phyloP scores from a whole-genome alignment of 805 yeast species.

The Wickerhamiella galacta region DNA sequence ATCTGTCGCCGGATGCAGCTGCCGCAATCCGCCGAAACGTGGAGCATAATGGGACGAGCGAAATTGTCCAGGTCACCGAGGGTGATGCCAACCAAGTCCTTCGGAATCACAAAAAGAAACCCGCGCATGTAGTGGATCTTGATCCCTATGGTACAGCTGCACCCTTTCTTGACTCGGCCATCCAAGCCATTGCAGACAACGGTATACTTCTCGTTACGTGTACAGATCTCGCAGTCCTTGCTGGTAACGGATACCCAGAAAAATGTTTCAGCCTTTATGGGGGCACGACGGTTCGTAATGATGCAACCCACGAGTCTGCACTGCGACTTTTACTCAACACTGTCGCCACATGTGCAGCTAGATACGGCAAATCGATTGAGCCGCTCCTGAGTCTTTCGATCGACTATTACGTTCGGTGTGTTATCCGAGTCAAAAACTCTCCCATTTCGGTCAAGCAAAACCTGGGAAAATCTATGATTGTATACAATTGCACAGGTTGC shows the following conservation, averaged over 20 bases:
- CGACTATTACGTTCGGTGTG: constrained; percentile 82
- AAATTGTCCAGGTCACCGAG: constrained; percentile 45
- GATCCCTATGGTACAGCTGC: constrained; percentile 98
- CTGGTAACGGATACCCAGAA: constrained; percentile 93
- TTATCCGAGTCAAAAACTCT: constrained; percentile 58
- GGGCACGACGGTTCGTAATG: constrained; percentile 73
- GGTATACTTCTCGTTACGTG: constrained; percentile 85
- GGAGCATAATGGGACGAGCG: constrained; percentile 41
- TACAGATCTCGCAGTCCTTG: constrained; percentile 88
- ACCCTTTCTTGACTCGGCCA: constrained; percentile 85
- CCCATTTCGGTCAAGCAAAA: constrained; percentile 72
- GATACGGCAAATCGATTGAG: constrained; percentile 71
- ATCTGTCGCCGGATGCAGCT: constrained; percentile 73
- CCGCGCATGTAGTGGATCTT: constrained; percentile 74
- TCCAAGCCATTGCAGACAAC: constrained; percentile 66
- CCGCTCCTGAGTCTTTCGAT: constrained; percentile 76
- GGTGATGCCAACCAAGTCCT: constrained; percentile 87
- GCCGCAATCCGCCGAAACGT: constrained; percentile 59
- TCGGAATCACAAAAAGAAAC: constrained; percentile 27
- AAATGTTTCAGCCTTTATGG: constrained; percentile 92
- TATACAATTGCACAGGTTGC: constrained; percentile 80
- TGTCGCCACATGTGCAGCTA: constrained; percentile 72
- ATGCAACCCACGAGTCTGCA: constrained; percentile 87
- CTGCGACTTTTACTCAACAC: constrained; percentile 63
- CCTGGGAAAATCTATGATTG: constrained; percentile 58